Percentiles rank a stretch among this genome's conserved stretches.
Evolutionary conservation across 352 stramenopile species (phyloP).

Genomic region (Lagenidium giganteum): DNA sequence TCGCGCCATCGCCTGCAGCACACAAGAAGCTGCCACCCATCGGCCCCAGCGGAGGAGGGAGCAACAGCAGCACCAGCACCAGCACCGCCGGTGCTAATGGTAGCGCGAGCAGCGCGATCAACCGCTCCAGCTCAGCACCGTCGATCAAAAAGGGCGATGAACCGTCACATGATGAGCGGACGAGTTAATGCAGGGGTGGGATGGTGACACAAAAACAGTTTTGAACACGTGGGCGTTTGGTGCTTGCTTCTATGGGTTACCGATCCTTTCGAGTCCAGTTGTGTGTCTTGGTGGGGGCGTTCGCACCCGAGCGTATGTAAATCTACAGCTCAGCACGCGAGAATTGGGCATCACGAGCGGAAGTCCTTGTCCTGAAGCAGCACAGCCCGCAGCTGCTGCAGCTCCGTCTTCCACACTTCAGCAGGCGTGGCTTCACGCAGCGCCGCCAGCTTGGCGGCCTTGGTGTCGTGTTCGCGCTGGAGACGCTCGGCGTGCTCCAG

Average conservation of each 20-base stretch:
- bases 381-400: conserved; percentile 43
- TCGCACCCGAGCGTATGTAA: background rate
- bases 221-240: too few species aligned
- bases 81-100: too few species aligned
- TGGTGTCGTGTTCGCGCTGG: conserved; percentile 85
- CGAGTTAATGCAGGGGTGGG: too few species aligned
- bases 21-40: conserved; percentile 70
- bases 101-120: conserved; percentile 40
- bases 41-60: conserved; percentile 6
- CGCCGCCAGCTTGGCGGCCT: conserved; percentile 82
- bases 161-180: too few species aligned
- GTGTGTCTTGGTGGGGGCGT: too few species aligned
- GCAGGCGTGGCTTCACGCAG: conserved; percentile 82
- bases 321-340: too few species aligned
- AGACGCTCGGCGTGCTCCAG: conserved; percentile 93
- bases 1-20: conserved; percentile 21
- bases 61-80: conserved; percentile 4
- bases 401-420: conserved; percentile 85
- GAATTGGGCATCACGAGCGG: too few species aligned
- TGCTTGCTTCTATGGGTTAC: too few species aligned
- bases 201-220: too few species aligned
- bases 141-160: conserved; percentile 53
- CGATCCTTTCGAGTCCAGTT: too few species aligned
- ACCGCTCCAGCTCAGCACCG: conserved; percentile 55
- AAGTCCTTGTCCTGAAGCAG: conserved; percentile 73